Evolutionary conservation across 1,139 yeast species (phyloP).

Genomic region (Candida sojae): DNA sequence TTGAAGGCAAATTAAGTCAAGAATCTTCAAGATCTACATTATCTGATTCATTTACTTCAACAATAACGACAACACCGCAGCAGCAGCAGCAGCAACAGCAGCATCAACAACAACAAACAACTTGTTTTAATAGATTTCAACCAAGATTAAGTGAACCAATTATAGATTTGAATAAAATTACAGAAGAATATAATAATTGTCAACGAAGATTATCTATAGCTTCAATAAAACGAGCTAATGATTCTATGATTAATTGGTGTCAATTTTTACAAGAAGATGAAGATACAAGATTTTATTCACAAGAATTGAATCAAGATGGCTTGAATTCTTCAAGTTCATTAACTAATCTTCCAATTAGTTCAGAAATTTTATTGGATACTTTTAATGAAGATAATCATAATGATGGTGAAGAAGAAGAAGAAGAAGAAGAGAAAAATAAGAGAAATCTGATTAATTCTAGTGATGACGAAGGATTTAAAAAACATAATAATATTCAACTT

Average conservation of each 20-base stretch:
- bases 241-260: constrained; percentile 7
- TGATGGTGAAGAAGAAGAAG: background rate
- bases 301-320: constrained; percentile 2
- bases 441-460: background rate
- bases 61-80: too few species aligned
- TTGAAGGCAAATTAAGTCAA: constrained; percentile 6
- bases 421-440: background rate
- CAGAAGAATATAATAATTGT: constrained; percentile 14
- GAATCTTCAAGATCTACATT: constrained; percentile 7
- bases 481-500: background rate
- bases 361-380: constrained; percentile 10
- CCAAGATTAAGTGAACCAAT: constrained; percentile 1
- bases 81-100: too few species aligned
- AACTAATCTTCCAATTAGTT: constrained; percentile 11
- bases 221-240: background rate
- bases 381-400: constrained; percentile 4
- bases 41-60: background rate
- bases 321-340: background rate
- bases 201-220: constrained; percentile 12
- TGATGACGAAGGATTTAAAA: background rate
- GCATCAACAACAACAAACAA: too few species aligned
- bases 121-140: background rate
- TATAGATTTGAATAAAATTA: constrained; percentile 23
- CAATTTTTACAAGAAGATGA: constrained; percentile 8
- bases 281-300: constrained; percentile 1